phyloP scores from a whole-genome alignment of 305 asterid species.

The Ajuga reptans region DNA sequence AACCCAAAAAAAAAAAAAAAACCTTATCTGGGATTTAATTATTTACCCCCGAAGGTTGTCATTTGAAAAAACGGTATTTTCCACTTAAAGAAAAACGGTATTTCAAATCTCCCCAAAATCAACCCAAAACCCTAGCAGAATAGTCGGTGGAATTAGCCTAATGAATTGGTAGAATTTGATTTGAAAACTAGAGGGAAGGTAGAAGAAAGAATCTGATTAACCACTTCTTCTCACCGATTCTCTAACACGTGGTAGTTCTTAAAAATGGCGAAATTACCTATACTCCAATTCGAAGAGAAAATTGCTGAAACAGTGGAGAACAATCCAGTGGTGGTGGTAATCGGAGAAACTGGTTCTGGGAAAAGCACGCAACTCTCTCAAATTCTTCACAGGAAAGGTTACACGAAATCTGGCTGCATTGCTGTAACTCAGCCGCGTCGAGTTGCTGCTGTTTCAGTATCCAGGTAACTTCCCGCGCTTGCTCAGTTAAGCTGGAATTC shows the following conservation, averaged over 20 bases:
- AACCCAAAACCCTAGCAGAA: no score
- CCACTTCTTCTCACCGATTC: no score
- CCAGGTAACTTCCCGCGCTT: slow-evolving; percentile 38
- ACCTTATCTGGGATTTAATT: no score
- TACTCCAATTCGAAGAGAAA: slow-evolving; percentile 74
- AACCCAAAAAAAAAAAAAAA: no score
- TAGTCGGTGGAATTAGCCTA: no score
- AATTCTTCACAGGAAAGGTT: slow-evolving; percentile 68
- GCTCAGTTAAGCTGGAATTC: background rate
- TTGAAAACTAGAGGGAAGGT: no score
- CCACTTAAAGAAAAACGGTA: background rate
- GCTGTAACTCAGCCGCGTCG: slow-evolving; percentile 98
- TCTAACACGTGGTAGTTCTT: no score
- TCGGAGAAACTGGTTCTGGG: slow-evolving; percentile 92
- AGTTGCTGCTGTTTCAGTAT: slow-evolving; percentile 88
- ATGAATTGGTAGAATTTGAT: no score
- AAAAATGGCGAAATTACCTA: slow-evolving; percentile 60
- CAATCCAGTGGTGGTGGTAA: slow-evolving; percentile 61
- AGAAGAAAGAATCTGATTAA: no score
- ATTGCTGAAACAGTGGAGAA: slow-evolving; percentile 63
- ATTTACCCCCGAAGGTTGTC: no score
- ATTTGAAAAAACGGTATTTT: background rate
- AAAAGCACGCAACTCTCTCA: slow-evolving; percentile 90
- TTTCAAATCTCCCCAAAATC: no score
- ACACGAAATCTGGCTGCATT: slow-evolving; percentile 62